Evolutionary conservation across 2,329 filamentous ascomycete genomes (phyloP).

Genomic region (Calonectria hongkongensis): DNA sequence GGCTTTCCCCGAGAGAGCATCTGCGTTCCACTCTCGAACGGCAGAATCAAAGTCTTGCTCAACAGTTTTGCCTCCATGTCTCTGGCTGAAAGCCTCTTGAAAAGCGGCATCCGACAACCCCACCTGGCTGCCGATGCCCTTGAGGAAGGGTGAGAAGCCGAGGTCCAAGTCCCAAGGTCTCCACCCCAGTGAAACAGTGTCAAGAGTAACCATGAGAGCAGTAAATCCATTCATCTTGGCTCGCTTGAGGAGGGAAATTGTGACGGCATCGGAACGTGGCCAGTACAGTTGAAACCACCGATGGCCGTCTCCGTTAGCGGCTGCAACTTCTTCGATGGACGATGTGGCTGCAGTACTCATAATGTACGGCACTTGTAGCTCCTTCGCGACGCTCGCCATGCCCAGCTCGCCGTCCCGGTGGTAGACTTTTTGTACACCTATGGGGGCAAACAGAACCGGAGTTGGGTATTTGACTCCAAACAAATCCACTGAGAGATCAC

Average conservation of each 20-base stretch:
- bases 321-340: slow-evolving; percentile 80
- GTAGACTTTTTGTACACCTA: slow-evolving; percentile 82
- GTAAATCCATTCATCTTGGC: slow-evolving; percentile 78
- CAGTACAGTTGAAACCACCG: slow-evolving; percentile 87
- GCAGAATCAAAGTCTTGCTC: slow-evolving; percentile 50
- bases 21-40: slow-evolving; percentile 51
- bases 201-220: slow-evolving; percentile 82
- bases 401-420: slow-evolving; percentile 80
- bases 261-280: slow-evolving; percentile 80
- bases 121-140: slow-evolving; percentile 74
- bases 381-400: slow-evolving; percentile 76
- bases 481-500: slow-evolving; percentile 70
- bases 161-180: slow-evolving; percentile 80
- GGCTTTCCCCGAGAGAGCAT: slow-evolving; percentile 61
- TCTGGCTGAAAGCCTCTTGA: slow-evolving; percentile 47
- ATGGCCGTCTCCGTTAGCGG: slow-evolving; percentile 72
- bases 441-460: slow-evolving; percentile 76
- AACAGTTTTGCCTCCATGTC: slow-evolving; percentile 37
- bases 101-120: slow-evolving; percentile 82
- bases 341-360: slow-evolving; percentile 79
- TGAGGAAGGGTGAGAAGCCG: slow-evolving; percentile 76
- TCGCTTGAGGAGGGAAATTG: slow-evolving; percentile 76
- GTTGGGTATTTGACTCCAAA: slow-evolving; percentile 69
- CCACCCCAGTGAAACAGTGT: slow-evolving; percentile 83
- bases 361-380: slow-evolving; percentile 78